Conservation (phyloP, 768 basidiomycete genomes). For the Rhodotorula toruloides region DNA sequence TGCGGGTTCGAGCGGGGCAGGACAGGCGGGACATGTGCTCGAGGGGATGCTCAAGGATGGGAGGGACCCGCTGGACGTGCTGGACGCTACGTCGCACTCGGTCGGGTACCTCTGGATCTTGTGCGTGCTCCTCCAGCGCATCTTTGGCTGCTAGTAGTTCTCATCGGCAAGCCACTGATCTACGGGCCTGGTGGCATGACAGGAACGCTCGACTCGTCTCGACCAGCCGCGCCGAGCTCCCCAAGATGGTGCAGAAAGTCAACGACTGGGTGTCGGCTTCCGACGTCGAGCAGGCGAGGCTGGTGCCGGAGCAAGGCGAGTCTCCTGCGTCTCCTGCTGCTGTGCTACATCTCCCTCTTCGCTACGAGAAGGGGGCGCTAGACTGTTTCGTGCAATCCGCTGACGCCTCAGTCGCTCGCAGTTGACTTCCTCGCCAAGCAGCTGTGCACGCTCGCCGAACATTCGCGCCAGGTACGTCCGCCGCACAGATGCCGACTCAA, state of each 20-base stretch:
- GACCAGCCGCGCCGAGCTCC: neutral
- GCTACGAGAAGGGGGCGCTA: too few species aligned
- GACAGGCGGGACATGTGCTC: slow-evolving; percentile 41
- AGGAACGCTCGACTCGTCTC: slow-evolving; percentile 12
- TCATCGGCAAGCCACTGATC: neutral
- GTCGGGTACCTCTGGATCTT: slow-evolving; percentile 66
- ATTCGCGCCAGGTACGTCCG: too few species aligned
- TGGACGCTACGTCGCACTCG: slow-evolving; percentile 58
- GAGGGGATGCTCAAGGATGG: slow-evolving; percentile 52
- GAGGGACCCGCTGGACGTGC: slow-evolving; percentile 62
- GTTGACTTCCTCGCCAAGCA: too few species aligned
- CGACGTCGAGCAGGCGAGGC: slow-evolving; percentile 8
- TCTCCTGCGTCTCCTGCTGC: neutral
- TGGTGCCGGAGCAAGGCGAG: slow-evolving; percentile 17
- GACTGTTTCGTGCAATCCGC: too few species aligned
- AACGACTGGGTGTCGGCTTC: neutral
- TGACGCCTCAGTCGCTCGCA: too few species aligned
- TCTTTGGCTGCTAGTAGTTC: too few species aligned
- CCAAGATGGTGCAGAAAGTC: slow-evolving; percentile 1
- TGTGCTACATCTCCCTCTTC: too few species aligned
- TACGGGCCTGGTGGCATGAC: neutral
- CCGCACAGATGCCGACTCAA: too few species aligned
- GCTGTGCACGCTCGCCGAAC: too few species aligned
- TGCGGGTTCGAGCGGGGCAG: slow-evolving; percentile 56
- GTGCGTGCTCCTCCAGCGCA: slow-evolving; percentile 52